These are phyloP conservation scores for Leccinum incarnatum DNA, from an alignment of 768 basidiomycete genomes.

Conservation along the genomic window DNA sequence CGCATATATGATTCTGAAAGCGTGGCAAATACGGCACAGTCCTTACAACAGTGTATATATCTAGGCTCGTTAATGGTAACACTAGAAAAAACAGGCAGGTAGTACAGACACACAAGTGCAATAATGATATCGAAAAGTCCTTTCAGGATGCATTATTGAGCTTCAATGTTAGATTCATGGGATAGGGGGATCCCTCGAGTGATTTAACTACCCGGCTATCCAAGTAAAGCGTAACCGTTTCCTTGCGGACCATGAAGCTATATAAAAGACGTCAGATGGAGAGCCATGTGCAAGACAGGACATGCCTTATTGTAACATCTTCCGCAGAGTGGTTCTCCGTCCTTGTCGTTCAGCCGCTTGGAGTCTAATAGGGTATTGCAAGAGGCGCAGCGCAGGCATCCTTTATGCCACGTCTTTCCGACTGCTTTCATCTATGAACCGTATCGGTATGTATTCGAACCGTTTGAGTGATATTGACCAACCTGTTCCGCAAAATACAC, in stretches of 20 bases:
- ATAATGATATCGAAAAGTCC: constrained; percentile 19
- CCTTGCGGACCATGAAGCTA: constrained; percentile 75
- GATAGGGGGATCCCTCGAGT: neutral
- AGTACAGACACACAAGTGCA: constrained; percentile 18
- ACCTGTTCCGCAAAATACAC: constrained; percentile 90
- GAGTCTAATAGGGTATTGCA: constrained; percentile 72
- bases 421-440: constrained; percentile 66
- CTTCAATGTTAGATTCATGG: constrained; percentile 4
- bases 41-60: constrained; percentile 11
- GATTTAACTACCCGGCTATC: constrained; percentile 44
- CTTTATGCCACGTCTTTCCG: constrained; percentile 77
- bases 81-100: constrained; percentile 16
- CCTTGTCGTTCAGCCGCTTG: constrained; percentile 69
- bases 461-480: neutral
- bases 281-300: neutral
- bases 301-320: constrained; percentile 69
- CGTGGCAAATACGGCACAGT: neutral
- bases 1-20: neutral
- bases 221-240: constrained; percentile 69
- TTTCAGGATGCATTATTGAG: constrained; percentile 10
- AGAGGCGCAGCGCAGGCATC: constrained; percentile 72
- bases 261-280: neutral
- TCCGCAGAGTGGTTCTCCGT: constrained; percentile 67
- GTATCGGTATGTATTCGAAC: constrained; percentile 4
- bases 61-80: constrained; percentile 10